These are phyloP conservation scores for Jacaranda copaia DNA, from an alignment of 257 asterid genomes.

Conservation along the genomic window DNA sequence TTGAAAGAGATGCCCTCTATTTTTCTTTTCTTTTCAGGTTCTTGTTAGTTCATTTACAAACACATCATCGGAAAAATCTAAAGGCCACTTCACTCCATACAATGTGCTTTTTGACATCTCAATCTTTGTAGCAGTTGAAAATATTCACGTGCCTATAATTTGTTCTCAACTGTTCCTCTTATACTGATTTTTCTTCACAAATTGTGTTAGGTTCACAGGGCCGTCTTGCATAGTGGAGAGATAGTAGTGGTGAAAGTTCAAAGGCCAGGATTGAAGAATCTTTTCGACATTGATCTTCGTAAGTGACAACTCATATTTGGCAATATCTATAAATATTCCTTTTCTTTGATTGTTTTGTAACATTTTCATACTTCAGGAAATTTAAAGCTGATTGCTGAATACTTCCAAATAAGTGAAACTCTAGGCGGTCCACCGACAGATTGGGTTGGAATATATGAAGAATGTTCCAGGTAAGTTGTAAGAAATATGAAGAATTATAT, in stretches of 20 bases:
- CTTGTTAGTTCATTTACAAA: too few relatives aligned
- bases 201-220: slow-evolving; percentile 81
- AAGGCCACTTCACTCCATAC: neutral
- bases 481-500: neutral
- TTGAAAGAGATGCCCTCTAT: too few relatives aligned
- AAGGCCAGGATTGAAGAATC: slow-evolving; percentile 87
- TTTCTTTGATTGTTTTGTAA: neutral
- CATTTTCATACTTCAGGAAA: slow-evolving; percentile 60
- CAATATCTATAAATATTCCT: neutral
- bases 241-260: slow-evolving; percentile 86
- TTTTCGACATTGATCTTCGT: slow-evolving; percentile 86
- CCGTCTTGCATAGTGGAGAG: slow-evolving; percentile 81
- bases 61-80: too few relatives aligned
- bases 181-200: slow-evolving; percentile 11
- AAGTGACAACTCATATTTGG: slow-evolving; percentile 33
- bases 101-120: neutral
- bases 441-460: slow-evolving; percentile 89
- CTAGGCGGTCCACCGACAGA: slow-evolving; percentile 85
- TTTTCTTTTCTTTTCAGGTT: too few relatives aligned
- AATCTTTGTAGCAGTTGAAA: neutral
- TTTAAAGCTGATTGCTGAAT: slow-evolving; percentile 71
- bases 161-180: neutral
- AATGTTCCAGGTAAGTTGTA: slow-evolving; percentile 79
- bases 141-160: slow-evolving; percentile 12
- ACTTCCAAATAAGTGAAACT: slow-evolving; percentile 78